Base-by-base conservation (phyloP, 176 grass and related monocot species). In the Chrysopogon serrulatus region DNA sequence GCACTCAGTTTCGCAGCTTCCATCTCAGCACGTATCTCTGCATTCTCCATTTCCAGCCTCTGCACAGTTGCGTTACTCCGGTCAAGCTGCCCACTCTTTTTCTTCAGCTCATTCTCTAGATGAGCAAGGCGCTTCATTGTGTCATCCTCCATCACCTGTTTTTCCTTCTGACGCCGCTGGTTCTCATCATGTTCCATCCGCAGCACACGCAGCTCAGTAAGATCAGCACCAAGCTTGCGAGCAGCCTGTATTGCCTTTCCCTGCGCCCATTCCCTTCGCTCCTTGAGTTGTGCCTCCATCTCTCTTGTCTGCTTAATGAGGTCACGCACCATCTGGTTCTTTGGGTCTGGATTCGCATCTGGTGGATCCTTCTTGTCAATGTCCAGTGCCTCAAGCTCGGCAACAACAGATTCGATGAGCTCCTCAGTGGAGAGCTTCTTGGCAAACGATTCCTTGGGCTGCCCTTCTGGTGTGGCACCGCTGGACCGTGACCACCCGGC, bases 1-100 rank as follows among this genome's bases (percentile, higher is more conserved):
- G 96, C 96, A 76, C 89, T 98, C 73, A 98, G 59, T 76, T 98
- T 98, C 0, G 93, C 90, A 12, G 96, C 96, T 83, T 98, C 93
- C 89, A 96, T 95, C 79, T 98, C 93, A 17, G 96, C 96, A 49
- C 96, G 87, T 80, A 98, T 98, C 81, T 98, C 93, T 8, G 96
- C 96, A 92, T 96, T 96, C 61, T 96, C 93, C 68, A 90, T 90
- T 81, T 98, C 96, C 62, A 98, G 69, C 83, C 84, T 91, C 68
- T 89, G 91, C 54, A 96, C 91, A 4, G 75, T 80, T 10, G 91
- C 86, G 83, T 96, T 96, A 77, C 91, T 90, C 18, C 78, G 82
- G 86, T 98, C 96, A 61, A 96, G 93, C 91, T 96, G 83, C 28
- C 90, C 89, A 77, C 96, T 96, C 47, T 83, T 92, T 88, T 92